Percentiles rank a stretch among this genome's conserved stretches.
Evolutionary conservation across 2,329 filamentous ascomycete species (phyloP).

Genomic region (Hypoxylon sp.): DNA sequence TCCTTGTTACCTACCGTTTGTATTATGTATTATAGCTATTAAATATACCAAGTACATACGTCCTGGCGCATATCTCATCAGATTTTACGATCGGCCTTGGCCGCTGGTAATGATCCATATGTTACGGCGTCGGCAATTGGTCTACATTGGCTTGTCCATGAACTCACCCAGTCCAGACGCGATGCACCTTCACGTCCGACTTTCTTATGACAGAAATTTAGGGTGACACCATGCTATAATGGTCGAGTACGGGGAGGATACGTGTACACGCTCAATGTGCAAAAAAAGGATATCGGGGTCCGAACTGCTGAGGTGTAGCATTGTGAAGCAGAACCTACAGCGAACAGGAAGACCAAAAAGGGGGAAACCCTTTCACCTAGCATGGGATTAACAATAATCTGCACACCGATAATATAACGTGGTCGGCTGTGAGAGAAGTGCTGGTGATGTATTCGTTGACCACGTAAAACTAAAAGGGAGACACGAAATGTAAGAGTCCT

Average conservation of each 20-base stretch:
- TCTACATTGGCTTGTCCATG: not conserved
- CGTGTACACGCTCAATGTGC: too few relatives aligned
- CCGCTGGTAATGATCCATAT: not conserved
- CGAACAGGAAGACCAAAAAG: not conserved
- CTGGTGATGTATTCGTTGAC: not conserved
- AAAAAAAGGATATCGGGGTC: too few relatives aligned
- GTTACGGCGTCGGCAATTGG: not conserved
- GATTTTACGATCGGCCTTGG: not conserved
- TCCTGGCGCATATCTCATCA: not conserved
- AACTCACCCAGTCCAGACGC: not conserved
- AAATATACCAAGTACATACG: constrained; percentile 10
- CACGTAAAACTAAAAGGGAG: not conserved
- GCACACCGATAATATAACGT: not conserved
- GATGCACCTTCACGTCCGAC: not conserved
- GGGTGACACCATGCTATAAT: too few relatives aligned
- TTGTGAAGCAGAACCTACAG: not conserved
- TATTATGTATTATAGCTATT: constrained; percentile 12
- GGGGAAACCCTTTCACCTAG: not conserved
- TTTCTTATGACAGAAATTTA: too few relatives aligned
- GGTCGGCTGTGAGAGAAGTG: not conserved
- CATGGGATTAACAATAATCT: not conserved
- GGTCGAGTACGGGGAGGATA: too few relatives aligned
- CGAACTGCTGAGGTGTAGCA: not conserved
- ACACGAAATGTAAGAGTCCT: not conserved
- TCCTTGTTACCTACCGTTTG: constrained; percentile 6